These are phyloP conservation scores for Typha latifolia DNA, from an alignment of 176 grass and related monocot species.

Conservation along the genomic window DNA sequence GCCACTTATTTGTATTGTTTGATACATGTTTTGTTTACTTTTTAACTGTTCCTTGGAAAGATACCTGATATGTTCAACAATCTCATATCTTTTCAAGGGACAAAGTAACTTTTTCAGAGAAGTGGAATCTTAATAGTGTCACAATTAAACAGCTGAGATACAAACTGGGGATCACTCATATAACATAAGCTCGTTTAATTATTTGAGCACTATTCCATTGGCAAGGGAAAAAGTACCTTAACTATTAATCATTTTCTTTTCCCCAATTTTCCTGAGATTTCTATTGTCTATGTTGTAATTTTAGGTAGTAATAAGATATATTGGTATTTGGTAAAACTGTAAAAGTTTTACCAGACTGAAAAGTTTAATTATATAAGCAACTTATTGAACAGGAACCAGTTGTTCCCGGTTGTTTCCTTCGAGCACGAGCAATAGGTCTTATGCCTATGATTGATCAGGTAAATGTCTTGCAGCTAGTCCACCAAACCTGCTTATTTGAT, in stretches of 20 bases:
- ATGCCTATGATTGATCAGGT: slow-evolving; percentile 67
- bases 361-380: not conserved
- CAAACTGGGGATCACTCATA: no score
- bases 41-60: no score
- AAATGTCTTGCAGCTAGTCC: not conserved
- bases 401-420: slow-evolving; percentile 39
- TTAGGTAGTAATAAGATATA: not conserved
- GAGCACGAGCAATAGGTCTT: slow-evolving; percentile 47
- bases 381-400: slow-evolving; percentile 35
- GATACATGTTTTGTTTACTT: no score
- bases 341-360: not conserved
- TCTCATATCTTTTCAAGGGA: not conserved
- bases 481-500: no score
- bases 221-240: not conserved
- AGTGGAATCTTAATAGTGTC: no score
- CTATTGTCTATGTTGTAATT: not conserved
- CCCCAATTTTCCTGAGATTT: not conserved
- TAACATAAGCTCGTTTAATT: no score
- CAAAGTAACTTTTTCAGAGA: no score
- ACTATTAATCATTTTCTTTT: not conserved
- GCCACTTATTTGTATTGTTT: no score
- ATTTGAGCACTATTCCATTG: no score
- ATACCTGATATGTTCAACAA: not conserved
- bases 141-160: no score
- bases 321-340: not conserved